Evolutionary conservation across 2,329 filamentous ascomycete genomes (phyloP), one percentile per base, ranked within the genome.

Genomic region (Hypoxylon sp.): DNA sequence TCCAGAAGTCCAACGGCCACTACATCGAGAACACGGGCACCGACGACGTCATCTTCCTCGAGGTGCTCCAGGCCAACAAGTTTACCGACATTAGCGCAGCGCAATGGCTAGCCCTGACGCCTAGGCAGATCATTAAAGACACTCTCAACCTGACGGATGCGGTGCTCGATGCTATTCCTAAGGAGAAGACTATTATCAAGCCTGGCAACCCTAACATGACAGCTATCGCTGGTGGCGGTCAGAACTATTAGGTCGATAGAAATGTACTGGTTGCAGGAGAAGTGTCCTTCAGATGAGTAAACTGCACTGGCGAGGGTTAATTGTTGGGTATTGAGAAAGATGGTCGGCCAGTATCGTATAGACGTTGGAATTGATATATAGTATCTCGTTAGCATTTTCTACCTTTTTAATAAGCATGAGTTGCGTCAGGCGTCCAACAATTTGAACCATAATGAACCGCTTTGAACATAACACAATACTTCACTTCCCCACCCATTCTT

Each of bases 21-120:
- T 90, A 89, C 68, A 79, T 90, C 17, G 87, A 90, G 78, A 90
- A 89, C 73, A 88, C 84, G 0, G 87, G 87, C 17, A 83, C 80
- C 9, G 84, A 86, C 64, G 85, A 88, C 64, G 76, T 89, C 7
- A 78, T 89, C 4, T 88, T 88, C 73, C 78, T 90, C n/a, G 87
- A 90, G 72, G 84, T 90, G 1, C 77, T 89, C 56, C 84, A 86
- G 76, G 84, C 86, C 2, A 74, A 76, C 23, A 79, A 80, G 56
- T 87, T 86, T 65, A 81, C 81, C 13, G 86, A 89, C 67, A 83
- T 89, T 62, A 85, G 82, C 60, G 83, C 87, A 3, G 83, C 84
- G 0, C 86, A 89, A 76, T 89, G 87, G 87, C 77, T 89, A 4
- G 86, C 85, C 0, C 75, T 88, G 25, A 88, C 86, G 1, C 86